Conservation (phyloP, 805 yeast species). For the Saccharomycopsis fibuligera region DNA sequence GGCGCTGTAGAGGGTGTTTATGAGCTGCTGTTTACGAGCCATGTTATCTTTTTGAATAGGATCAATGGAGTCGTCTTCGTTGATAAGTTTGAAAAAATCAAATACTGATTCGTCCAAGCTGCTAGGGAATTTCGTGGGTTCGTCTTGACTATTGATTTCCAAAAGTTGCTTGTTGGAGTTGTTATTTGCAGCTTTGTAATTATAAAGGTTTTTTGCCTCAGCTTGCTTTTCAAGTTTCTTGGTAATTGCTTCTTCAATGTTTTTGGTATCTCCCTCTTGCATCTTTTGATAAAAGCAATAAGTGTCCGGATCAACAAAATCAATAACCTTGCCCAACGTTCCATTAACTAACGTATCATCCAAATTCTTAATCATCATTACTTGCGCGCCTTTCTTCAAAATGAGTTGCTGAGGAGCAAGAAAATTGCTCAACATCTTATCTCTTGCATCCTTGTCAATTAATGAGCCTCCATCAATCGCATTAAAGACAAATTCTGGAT, state of each 20-base stretch:
- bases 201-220: constrained; percentile 8
- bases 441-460: constrained; percentile 11
- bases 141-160: not conserved
- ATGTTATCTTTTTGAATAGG: constrained; percentile 28
- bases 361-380: constrained; percentile 73
- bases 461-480: constrained; percentile 39
- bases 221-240: constrained; percentile 22
- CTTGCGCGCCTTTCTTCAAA: constrained; percentile 70
- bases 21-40: constrained; percentile 41
- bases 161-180: constrained; percentile 19
- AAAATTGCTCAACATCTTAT: constrained; percentile 42
- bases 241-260: constrained; percentile 13
- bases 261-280: constrained; percentile 12
- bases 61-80: constrained; percentile 25
- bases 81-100: constrained; percentile 35
- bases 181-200: constrained; percentile 17
- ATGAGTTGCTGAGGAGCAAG: constrained; percentile 53
- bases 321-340: constrained; percentile 63
- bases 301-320: constrained; percentile 47
- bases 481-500: constrained; percentile 36
- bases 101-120: constrained; percentile 42
- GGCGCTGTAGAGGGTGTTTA: constrained; percentile 37
- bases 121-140: constrained; percentile 14
- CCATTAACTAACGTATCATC: constrained; percentile 74
- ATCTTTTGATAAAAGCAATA: constrained; percentile 33